Percentiles rank a stretch among this genome's conserved stretches.
Conservation (phyloP, 345 rosid genomes). For the Eutrema heterophyllum region DNA sequence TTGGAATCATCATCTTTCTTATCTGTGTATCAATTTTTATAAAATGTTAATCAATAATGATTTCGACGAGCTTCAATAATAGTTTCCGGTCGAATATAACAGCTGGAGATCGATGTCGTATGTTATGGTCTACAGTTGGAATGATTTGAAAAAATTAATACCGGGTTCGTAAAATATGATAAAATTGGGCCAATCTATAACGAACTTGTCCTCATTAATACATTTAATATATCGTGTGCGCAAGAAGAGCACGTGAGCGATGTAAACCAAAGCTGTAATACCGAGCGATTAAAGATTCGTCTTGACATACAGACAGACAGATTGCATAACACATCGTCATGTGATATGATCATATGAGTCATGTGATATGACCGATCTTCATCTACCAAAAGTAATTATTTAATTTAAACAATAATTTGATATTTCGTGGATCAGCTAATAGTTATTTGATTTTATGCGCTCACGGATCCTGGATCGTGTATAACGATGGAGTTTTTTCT, state of each 20-base stretch:
- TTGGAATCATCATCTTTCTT: not conserved
- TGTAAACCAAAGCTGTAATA: conserved; percentile 12
- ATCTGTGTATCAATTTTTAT: not conserved
- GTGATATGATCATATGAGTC: conserved; percentile 25
- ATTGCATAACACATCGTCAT: conserved; percentile 9
- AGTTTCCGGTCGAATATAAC: conserved; percentile 1
- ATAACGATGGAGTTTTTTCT: not conserved
- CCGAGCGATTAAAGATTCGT: conserved; percentile 24
- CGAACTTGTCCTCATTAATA: not conserved
- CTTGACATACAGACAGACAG: not conserved
- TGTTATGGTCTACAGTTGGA: conserved; percentile 2
- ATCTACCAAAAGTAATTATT: not conserved
- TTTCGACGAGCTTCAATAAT: not conserved
- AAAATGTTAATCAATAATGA: not conserved
- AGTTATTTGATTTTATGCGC: not conserved
- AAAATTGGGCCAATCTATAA: conserved; percentile 2
- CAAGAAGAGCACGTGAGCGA: conserved; percentile 17
- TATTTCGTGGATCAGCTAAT: conserved; percentile 3
- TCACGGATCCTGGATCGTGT: conserved; percentile 7
- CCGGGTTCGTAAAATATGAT: not conserved
- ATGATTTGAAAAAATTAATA: not conserved
- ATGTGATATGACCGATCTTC: conserved; percentile 15
- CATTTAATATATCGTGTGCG: conserved; percentile 6
- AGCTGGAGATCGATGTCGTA: conserved; percentile 19
- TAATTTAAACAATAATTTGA: not conserved